Conservation (phyloP, 371 early-diverging fungal genomes). For the Mucor sp. region DNA sequence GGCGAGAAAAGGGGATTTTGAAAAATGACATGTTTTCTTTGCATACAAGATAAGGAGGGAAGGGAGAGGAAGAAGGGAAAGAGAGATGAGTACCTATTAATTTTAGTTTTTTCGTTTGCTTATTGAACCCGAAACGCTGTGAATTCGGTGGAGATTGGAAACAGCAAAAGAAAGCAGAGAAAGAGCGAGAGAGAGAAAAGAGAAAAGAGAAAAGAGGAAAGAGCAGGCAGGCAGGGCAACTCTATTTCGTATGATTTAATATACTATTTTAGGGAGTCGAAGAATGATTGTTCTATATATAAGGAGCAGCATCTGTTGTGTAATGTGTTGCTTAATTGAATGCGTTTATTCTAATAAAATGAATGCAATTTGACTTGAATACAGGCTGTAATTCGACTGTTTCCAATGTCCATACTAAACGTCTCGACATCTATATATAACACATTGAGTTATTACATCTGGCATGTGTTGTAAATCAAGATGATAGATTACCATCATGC, state of each 20-base stretch:
- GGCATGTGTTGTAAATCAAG: no score
- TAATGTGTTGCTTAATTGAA: conserved; percentile 1
- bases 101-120: not conserved
- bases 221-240: not conserved
- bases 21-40: conserved; percentile 3
- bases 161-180: not conserved
- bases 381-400: conserved; percentile 29
- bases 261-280: conserved; percentile 2
- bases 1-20: conserved; percentile 10
- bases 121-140: not conserved
- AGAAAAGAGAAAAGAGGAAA: not conserved
- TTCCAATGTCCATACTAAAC: conserved; percentile 31
- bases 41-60: not conserved
- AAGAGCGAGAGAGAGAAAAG: not conserved
- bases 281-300: not conserved
- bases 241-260: not conserved
- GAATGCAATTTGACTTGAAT: conserved; percentile 42
- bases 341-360: conserved; percentile 3
- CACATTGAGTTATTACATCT: not conserved
- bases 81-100: not conserved
- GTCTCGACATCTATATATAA: conserved; percentile 35
- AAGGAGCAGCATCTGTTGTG: not conserved
- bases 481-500: conserved; percentile 33
- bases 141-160: not conserved
- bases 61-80: conserved; percentile 2